phyloP scores from a whole-genome alignment of 2,329 filamentous ascomycete species.

The Aspergillus ruber region DNA sequence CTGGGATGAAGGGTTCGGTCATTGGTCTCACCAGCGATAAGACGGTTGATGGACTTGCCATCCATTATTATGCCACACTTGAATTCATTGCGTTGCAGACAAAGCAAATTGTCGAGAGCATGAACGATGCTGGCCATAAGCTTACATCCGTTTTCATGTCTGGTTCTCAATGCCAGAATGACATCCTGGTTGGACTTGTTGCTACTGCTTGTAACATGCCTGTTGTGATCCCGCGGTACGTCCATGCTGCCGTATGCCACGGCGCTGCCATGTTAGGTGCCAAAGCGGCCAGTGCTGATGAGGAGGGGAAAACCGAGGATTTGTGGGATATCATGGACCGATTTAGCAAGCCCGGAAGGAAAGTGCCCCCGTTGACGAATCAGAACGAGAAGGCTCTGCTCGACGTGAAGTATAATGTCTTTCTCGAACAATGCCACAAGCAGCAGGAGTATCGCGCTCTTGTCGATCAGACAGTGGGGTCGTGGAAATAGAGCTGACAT shows the following conservation, averaged over 20 bases:
- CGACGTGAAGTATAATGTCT: constrained; percentile 88
- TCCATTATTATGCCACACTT: constrained; percentile 93
- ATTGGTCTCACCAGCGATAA: constrained; percentile 84
- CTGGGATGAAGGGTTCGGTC: constrained; percentile 85
- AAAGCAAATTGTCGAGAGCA: constrained; percentile 85
- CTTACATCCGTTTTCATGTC: constrained; percentile 98
- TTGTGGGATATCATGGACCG: constrained; percentile 97
- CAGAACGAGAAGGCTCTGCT: constrained; percentile 70
- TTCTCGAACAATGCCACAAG: constrained; percentile 81
- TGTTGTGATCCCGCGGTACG: constrained; percentile 86
- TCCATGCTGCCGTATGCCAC: constrained; percentile 91
- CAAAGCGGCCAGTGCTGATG: constrained; percentile 83
- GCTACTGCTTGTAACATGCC: constrained; percentile 88
- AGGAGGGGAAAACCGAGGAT: constrained; percentile 71
- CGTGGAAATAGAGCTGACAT: constrained; percentile 31
- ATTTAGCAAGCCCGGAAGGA: constrained; percentile 87
- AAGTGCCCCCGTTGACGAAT: constrained; percentile 69
- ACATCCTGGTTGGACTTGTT: constrained; percentile 82
- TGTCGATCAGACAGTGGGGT: constrained; percentile 58
- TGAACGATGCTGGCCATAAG: constrained; percentile 83
- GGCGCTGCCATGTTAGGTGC: constrained; percentile 98
- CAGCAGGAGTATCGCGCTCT: constrained; percentile 76
- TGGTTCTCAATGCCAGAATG: constrained; percentile 94
- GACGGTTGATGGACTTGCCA: constrained; percentile 75
- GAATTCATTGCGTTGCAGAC: constrained; percentile 98